Conservation (phyloP, 495 filamentous ascomycete genomes). For the Penicillium tannophilum region DNA sequence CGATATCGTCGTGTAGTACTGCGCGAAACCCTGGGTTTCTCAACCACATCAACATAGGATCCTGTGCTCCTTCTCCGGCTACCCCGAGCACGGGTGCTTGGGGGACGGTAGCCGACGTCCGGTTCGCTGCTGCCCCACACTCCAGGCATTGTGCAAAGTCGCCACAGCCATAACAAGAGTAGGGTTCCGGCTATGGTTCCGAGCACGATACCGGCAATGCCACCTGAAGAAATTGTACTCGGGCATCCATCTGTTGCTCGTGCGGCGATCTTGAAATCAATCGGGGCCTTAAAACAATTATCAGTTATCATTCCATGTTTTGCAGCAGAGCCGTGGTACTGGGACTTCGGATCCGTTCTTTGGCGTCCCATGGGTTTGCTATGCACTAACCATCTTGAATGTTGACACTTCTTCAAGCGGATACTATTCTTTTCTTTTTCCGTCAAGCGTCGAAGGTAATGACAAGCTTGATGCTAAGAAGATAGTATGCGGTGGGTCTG, state of each 20-base stretch:
- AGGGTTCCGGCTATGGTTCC: slow-evolving; percentile 59
- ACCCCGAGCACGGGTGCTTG: slow-evolving; percentile 17
- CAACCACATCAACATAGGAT: slow-evolving; percentile 36
- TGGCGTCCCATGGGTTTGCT: neutral
- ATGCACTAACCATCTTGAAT: slow-evolving; percentile 6
- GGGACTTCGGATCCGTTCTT: neutral
- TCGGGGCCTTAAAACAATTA: slow-evolving; percentile 20
- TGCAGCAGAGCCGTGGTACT: neutral
- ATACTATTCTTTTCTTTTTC: neutral
- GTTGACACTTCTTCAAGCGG: neutral
- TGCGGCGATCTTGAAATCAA: slow-evolving; percentile 20
- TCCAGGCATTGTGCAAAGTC: slow-evolving; percentile 27
- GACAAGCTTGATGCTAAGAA: neutral
- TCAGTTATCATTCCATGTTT: neutral
- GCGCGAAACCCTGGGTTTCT: slow-evolving; percentile 30
- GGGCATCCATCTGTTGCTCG: slow-evolving; percentile 33
- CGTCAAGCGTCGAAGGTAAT: neutral
- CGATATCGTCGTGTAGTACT: slow-evolving; percentile 25
- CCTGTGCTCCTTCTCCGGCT: slow-evolving; percentile 24
- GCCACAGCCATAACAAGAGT: slow-evolving; percentile 55
- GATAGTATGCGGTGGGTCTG: neutral
- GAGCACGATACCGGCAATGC: slow-evolving; percentile 63
- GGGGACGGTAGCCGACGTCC: slow-evolving; percentile 31
- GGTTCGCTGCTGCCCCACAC: slow-evolving; percentile 26
- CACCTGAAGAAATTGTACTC: slow-evolving; percentile 53